Conservation (phyloP, 495 filamentous ascomycete genomes). For the Penicillium herquei region DNA sequence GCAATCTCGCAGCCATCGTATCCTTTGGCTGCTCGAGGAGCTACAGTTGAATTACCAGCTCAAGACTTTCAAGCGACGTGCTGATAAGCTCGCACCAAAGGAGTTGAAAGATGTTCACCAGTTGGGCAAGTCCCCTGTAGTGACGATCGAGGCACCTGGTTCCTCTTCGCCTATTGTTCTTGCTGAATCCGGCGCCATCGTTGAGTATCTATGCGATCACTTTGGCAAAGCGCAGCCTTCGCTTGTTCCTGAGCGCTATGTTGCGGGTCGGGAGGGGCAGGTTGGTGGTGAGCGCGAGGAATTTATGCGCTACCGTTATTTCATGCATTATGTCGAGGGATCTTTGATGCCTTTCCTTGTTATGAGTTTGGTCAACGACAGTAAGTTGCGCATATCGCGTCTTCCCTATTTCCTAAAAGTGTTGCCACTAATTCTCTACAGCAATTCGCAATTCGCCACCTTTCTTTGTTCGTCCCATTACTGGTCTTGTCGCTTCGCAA, state of each 20-base stretch:
- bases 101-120: slow-evolving; percentile 77
- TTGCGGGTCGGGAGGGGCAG: slow-evolving; percentile 42
- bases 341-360: slow-evolving; percentile 71
- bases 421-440: slow-evolving; percentile 15
- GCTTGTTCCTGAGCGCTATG: slow-evolving; percentile 65
- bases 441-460: slow-evolving; percentile 65
- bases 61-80: slow-evolving; percentile 66
- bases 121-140: slow-evolving; percentile 78
- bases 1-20: slow-evolving; percentile 69
- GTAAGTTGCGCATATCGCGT: slow-evolving; percentile 36
- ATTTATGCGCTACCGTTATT: slow-evolving; percentile 75
- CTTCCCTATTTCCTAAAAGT: background rate
- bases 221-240: slow-evolving; percentile 48
- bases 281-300: slow-evolving; percentile 70
- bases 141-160: slow-evolving; percentile 55
- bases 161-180: slow-evolving; percentile 58
- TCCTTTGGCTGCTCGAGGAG: slow-evolving; percentile 88
- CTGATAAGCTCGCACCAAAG: slow-evolving; percentile 61
- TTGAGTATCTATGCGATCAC: slow-evolving; percentile 78
- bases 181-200: slow-evolving; percentile 76
- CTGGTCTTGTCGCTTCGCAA: slow-evolving; percentile 58
- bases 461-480: slow-evolving; percentile 84
- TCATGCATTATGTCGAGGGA: slow-evolving; percentile 81
- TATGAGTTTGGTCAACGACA: slow-evolving; percentile 53
- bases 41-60: slow-evolving; percentile 75